phyloP scores from a whole-genome alignment of 495 filamentous ascomycete species.

The Aspergillus steynii region DNA sequence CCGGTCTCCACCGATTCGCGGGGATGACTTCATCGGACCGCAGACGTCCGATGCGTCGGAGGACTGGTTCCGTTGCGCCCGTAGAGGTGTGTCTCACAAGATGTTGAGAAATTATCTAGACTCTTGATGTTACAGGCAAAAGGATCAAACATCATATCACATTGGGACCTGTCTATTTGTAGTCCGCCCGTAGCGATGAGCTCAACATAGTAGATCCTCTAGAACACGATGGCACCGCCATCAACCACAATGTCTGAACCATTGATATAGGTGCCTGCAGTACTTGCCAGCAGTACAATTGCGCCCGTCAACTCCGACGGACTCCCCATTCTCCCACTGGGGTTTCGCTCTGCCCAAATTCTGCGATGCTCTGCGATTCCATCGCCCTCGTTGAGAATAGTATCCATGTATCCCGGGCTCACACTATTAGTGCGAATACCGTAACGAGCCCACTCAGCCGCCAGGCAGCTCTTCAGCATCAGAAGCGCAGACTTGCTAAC shows the following conservation, averaged over 20 bases:
- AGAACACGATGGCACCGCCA: constrained; percentile 36
- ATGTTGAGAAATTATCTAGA: no score
- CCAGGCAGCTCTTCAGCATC: constrained; percentile 58
- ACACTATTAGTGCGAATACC: constrained; percentile 71
- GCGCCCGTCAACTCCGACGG: constrained; percentile 78
- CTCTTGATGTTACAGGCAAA: no score
- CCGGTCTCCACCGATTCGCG: no score
- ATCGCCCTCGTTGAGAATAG: constrained; percentile 59
- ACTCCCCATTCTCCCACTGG: constrained; percentile 68
- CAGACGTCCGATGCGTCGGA: no score
- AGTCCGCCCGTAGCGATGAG: no score
- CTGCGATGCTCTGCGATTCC: constrained; percentile 58
- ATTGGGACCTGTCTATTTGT: no score
- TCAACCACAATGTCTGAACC: constrained; percentile 66
- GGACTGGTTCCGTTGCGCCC: no score
- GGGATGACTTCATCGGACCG: no score
- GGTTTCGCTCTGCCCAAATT: constrained; percentile 75
- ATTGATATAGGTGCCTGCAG: constrained; percentile 75
- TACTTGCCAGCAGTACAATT: constrained; percentile 74
- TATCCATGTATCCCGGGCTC: constrained; percentile 79
- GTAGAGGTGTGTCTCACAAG: no score
- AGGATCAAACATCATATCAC: no score
- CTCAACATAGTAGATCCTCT: no score
- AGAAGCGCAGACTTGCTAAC: constrained; percentile 65
- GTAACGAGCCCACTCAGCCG: constrained; percentile 64